Percentiles rank a stretch among this genome's conserved stretches.
phyloP scores from a whole-genome alignment of 768 basidiomycete genomes.

The Russula sp. region DNA sequence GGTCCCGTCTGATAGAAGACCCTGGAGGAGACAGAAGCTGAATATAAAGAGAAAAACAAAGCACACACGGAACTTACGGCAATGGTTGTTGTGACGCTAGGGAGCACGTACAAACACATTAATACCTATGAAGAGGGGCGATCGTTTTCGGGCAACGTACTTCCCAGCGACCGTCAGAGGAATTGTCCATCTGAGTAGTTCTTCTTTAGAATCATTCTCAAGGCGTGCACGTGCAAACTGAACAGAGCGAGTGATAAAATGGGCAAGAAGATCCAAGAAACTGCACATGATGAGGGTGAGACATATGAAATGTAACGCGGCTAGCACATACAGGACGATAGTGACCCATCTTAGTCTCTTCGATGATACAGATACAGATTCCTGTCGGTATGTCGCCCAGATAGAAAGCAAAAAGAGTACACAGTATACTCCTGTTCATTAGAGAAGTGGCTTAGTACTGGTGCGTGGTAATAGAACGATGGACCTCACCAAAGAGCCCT shows the following conservation, averaged over 20 bases:
- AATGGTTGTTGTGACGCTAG: conserved; percentile 11
- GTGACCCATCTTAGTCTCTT: conserved; percentile 21
- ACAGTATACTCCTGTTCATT: conserved; percentile 21
- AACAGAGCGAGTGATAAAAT: conserved; percentile 23
- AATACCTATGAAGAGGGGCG: neutral
- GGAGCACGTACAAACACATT: neutral
- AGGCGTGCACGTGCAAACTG: conserved; percentile 22
- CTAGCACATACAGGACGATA: conserved; percentile 17
- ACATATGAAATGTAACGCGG: conserved; percentile 22
- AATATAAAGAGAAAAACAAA: neutral
- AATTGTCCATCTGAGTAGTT: conserved; percentile 21
- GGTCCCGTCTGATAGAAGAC: conserved; percentile 23
- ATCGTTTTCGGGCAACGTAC: neutral
- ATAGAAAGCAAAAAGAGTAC: conserved; percentile 22
- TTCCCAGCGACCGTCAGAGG: conserved; percentile 14
- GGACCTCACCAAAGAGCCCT: conserved; percentile 20
- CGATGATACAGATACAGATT: neutral
- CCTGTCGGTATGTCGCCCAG: conserved; percentile 22
- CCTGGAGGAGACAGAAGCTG: conserved; percentile 13
- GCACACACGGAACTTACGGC: neutral
- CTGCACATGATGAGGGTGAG: conserved; percentile 13
- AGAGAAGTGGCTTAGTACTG: neutral
- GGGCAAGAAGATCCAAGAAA: conserved; percentile 21
- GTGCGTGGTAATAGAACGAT: neutral
- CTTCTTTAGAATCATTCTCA: conserved; percentile 8